Base-by-base conservation (phyloP, 1,284 basidiomycete species). In the Puccinia horiana region DNA sequence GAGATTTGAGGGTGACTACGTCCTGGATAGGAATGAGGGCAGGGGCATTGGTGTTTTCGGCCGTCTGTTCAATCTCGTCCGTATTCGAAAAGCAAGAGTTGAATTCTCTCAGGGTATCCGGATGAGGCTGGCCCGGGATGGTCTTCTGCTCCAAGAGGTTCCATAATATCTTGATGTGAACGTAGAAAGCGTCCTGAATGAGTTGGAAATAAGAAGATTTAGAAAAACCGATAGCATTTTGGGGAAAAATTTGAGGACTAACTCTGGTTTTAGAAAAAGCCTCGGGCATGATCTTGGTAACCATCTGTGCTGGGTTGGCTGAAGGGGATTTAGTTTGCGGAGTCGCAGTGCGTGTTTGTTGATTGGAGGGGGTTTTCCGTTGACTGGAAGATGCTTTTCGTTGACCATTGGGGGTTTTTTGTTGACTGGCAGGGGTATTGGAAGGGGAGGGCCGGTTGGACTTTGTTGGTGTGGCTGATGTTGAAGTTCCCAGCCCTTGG, bases 131-230 rank as follows among this genome's bases (percentile, higher is more conserved):
- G 42, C 69, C 11, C 12, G 58, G 79, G 26, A 81, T 58, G 2
- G 49, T 32, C n/a, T 81, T 61, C 37, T 56, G 54, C 35, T 63
- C 20, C 5, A 73, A 9, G 16, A 74, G 72, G 14, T 70, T 70
- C 54, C 69, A 73, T 8, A 81, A 29, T 2, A 81, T 44, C 47
- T 81, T 74, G 8, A 81, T 74, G 44, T 81, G 70, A 29, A 65
- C 44, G 32, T 73, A 81, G 6, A 81, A 40, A 29, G 77, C 67
- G 20, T 80, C 67, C 77, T 80, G 35, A n/a, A 56, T 42, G 8
- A 23, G 23, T 61, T 23, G 44, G 44, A 47, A 47, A 47, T 9
- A 47, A 47, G 9, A 47, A 47, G 44, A n/a, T n/a, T n/a, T n/a
- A n/a, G n/a, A n/a, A n/a, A n/a, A n/a, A n/a, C n/a, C n/a, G n/a